These are phyloP conservation scores for Evernia prunastri DNA, from an alignment of 495 filamentous ascomycete species.

Conservation along the genomic window DNA sequence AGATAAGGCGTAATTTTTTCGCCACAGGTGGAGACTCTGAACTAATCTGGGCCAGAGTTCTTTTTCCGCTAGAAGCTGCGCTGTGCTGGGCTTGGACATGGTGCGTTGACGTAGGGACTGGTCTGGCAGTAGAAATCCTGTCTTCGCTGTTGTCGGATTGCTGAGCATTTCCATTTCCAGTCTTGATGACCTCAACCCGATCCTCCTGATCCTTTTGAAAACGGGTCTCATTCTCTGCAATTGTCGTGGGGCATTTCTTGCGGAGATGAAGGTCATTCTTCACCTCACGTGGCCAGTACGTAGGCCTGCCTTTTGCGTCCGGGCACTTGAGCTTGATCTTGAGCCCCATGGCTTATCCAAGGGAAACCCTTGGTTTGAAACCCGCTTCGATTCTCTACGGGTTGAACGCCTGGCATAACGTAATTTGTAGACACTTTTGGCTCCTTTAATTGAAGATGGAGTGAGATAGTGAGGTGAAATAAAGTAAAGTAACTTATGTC, in stretches of 20 bases:
- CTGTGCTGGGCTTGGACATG: neutral
- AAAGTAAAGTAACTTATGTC: too few species aligned
- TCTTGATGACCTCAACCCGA: neutral
- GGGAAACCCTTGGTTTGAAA: neutral
- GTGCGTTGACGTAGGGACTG: neutral
- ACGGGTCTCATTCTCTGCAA: neutral
- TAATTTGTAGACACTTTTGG: too few species aligned
- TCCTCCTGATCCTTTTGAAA: neutral
- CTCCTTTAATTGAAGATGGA: too few species aligned
- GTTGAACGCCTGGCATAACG: too few species aligned
- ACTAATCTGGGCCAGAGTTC: neutral
- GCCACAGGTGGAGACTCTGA: neutral
- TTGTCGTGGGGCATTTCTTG: too few species aligned
- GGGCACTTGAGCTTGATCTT: neutral
- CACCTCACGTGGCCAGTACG: neutral
- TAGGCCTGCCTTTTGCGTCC: neutral
- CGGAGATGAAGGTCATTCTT: neutral
- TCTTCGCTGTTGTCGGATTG: neutral
- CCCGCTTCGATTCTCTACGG: too few species aligned
- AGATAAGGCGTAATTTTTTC: neutral
- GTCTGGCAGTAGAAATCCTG: neutral
- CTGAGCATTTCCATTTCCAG: neutral
- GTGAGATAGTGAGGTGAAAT: too few species aligned
- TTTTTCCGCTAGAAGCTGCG: neutral
- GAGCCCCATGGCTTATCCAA: neutral